phyloP scores from a whole-genome alignment of 768 basidiomycete genomes.

The Cystofilobasidium bisporidii region DNA sequence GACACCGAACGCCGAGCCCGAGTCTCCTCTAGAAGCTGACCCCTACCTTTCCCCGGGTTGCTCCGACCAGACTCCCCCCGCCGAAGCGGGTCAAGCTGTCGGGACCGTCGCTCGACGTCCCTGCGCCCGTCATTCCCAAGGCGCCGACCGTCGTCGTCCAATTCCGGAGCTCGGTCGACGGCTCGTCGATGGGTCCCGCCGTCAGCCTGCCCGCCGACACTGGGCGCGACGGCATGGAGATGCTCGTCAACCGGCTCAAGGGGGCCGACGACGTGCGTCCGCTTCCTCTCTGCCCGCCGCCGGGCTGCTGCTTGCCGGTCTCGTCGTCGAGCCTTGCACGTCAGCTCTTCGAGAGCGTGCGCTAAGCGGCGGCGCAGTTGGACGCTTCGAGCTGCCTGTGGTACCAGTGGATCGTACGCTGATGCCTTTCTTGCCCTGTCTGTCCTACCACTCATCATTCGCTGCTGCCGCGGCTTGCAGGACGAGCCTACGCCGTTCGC shows the following conservation, averaged over 20 bases:
- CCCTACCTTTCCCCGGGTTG: not conserved
- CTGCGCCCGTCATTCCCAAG: constrained; percentile 47
- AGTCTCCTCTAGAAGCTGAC: too few species aligned
- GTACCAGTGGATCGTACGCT: too few species aligned
- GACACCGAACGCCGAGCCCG: too few species aligned
- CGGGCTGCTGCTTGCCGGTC: too few species aligned
- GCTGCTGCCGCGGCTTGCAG: not conserved
- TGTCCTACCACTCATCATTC: not conserved
- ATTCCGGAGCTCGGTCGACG: constrained; percentile 84
- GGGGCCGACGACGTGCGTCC: constrained; percentile 50
- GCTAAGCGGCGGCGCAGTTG: too few species aligned
- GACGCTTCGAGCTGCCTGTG: too few species aligned
- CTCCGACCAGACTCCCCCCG: constrained; percentile 20
- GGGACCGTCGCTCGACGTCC: constrained; percentile 38
- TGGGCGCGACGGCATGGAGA: constrained; percentile 69
- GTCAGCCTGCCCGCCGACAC: constrained; percentile 84
- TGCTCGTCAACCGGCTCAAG: constrained; percentile 74
- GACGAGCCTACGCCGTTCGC: constrained; percentile 26
- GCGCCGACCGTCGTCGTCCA: constrained; percentile 60
- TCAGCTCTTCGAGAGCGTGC: too few species aligned
- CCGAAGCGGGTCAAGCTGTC: constrained; percentile 31
- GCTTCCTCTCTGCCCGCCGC: constrained; percentile 1
- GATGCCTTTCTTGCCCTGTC: too few species aligned
- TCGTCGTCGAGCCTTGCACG: too few species aligned
- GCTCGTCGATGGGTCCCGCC: constrained; percentile 66